Percentiles rank a stretch among this genome's conserved stretches.
Evolutionary conservation across 352 stramenopile species (phyloP).

Genomic region (Phytophthora fragariae): DNA sequence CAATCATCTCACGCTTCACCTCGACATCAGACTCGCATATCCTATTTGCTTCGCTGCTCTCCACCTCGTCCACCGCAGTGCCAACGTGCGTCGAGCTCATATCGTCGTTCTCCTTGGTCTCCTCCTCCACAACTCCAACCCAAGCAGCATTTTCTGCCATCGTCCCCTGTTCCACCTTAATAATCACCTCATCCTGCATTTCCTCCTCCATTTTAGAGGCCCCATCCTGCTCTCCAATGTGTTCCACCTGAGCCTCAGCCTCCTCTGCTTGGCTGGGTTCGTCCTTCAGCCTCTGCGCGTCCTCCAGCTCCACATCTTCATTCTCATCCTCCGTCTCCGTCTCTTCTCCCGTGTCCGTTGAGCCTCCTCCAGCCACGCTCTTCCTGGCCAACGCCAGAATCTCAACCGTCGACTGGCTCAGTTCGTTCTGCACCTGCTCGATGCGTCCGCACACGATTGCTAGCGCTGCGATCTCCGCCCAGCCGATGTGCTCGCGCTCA

Average conservation of each 20-base stretch:
- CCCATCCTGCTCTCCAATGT: background rate
- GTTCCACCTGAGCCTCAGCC: background rate
- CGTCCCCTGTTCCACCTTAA: background rate
- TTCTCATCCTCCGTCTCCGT: slow-evolving; percentile 8
- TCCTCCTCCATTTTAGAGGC: background rate
- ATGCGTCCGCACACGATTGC: slow-evolving; percentile 16
- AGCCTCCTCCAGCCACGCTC: background rate
- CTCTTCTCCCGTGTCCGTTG: background rate
- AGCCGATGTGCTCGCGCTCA: background rate
- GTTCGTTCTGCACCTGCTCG: slow-evolving; percentile 21
- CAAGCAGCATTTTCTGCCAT: background rate
- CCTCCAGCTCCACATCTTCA: background rate
- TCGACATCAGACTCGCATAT: background rate
- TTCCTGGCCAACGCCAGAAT: slow-evolving; percentile 23
- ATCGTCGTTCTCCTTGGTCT: background rate
- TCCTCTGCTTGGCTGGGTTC: background rate
- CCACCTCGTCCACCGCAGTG: background rate
- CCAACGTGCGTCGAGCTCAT: background rate
- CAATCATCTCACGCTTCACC: background rate
- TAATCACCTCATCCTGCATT: background rate
- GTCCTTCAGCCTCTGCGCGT: background rate
- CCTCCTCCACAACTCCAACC: background rate
- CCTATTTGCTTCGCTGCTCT: background rate
- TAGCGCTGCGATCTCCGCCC: slow-evolving; percentile 6
- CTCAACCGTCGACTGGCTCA: slow-evolving; percentile 16